Conservation (phyloP, 805 yeast species). For the Kodamaea lidongshanica region DNA sequence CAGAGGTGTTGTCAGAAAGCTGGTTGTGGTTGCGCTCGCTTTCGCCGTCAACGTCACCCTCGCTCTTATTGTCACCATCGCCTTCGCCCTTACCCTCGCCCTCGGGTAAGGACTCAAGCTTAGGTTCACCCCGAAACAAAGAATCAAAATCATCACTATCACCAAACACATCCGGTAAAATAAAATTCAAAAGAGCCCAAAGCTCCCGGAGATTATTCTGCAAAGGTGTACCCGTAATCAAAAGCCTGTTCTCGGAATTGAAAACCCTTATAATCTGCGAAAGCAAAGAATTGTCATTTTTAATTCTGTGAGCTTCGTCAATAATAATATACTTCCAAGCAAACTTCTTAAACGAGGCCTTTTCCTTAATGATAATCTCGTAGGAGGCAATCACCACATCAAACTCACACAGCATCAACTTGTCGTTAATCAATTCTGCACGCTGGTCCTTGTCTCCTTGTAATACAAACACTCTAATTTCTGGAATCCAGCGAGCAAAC, state of each 20-base stretch:
- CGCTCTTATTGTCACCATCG: slow-evolving; percentile 28
- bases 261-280: slow-evolving; percentile 72
- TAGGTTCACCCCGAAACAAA: slow-evolving; percentile 53
- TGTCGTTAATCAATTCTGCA: slow-evolving; percentile 23
- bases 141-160: slow-evolving; percentile 68
- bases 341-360: slow-evolving; percentile 57
- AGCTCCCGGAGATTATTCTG: slow-evolving; percentile 75
- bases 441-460: slow-evolving; percentile 74
- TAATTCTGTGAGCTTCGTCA: slow-evolving; percentile 81
- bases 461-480: slow-evolving; percentile 59
- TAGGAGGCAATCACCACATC: slow-evolving; percentile 69
- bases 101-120: too few relatives aligned
- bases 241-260: slow-evolving; percentile 60
- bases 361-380: slow-evolving; percentile 73
- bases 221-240: slow-evolving; percentile 78
- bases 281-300: slow-evolving; percentile 66
- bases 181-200: slow-evolving; percentile 74
- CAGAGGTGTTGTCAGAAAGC: too few relatives aligned
- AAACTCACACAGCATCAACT: slow-evolving; percentile 54
- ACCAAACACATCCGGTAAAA: slow-evolving; percentile 72
- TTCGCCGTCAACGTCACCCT: slow-evolving; percentile 14
- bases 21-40: too few relatives aligned
- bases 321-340: slow-evolving; percentile 73
- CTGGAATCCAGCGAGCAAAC: slow-evolving; percentile 75
- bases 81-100: neutral